These are phyloP conservation scores for Acer negundo DNA, from an alignment of 345 rosid species.

Conservation along the genomic window DNA sequence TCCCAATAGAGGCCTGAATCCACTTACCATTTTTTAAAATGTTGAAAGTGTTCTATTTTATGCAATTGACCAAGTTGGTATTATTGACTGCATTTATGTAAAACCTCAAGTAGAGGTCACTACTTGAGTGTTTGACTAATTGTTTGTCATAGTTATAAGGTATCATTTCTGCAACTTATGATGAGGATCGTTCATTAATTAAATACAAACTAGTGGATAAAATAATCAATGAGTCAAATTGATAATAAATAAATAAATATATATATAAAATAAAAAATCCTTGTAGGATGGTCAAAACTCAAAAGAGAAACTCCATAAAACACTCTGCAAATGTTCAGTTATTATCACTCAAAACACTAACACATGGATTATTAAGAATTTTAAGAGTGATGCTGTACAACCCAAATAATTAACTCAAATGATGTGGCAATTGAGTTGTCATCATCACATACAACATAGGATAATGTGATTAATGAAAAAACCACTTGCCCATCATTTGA, in stretches of 20 bases:
- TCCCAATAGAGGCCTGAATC: background rate
- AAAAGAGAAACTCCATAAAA: background rate
- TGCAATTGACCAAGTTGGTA: background rate
- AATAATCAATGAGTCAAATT: background rate
- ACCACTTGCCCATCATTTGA: too few relatives aligned
- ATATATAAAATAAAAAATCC: too few relatives aligned
- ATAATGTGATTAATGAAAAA: too few relatives aligned
- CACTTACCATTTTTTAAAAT: background rate
- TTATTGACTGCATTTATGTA: background rate
- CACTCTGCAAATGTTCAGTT: background rate
- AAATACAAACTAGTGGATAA: background rate
- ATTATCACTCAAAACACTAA: background rate
- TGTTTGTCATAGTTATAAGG: background rate
- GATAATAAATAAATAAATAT: too few relatives aligned
- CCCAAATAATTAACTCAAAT: too few relatives aligned
- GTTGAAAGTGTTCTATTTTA: too few relatives aligned
- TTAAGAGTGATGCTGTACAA: background rate
- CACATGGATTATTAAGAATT: background rate
- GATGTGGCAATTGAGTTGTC: too few relatives aligned
- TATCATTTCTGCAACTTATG: background rate
- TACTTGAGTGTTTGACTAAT: background rate
- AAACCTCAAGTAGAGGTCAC: slow-evolving; percentile 1
- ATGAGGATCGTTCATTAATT: background rate
- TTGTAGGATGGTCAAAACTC: background rate
- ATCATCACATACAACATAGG: too few relatives aligned